Conservation (phyloP, 2,329 filamentous ascomycete species). For the Beauveria scarabaeidicola region DNA sequence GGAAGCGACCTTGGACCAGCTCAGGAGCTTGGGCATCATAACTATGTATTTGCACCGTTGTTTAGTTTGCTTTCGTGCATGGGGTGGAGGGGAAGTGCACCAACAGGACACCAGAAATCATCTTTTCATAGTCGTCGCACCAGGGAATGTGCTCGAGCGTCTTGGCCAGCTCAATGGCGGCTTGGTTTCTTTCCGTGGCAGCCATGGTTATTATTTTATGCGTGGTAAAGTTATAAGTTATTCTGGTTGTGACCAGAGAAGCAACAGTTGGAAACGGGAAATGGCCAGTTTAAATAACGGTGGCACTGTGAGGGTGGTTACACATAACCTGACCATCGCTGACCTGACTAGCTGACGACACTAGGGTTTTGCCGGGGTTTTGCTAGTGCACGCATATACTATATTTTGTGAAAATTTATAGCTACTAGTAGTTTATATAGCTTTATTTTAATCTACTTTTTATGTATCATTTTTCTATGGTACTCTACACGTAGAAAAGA, state of each 20-base stretch:
- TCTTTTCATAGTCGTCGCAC: conserved; percentile 54
- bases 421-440: no score
- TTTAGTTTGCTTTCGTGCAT: neutral
- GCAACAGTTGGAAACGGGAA: neutral
- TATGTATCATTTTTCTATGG: no score
- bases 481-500: no score
- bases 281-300: neutral
- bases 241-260: neutral
- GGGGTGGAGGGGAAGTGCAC: conserved; percentile 14
- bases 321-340: no score
- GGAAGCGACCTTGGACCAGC: conserved; percentile 42
- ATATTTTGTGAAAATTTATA: no score
- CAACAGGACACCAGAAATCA: conserved; percentile 56
- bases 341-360: no score
- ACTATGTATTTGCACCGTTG: no score
- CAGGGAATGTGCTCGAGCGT: conserved; percentile 43
- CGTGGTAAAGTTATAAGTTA: no score
- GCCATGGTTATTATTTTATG: conserved; percentile 17
- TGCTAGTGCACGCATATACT: no score
- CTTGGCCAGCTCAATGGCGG: conserved; percentile 36
- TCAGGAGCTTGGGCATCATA: conserved; percentile 43
- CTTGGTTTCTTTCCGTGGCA: conserved; percentile 28
- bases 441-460: no score
- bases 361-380: no score
- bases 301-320: no score